Conservation (phyloP, 768 basidiomycete genomes). For the Termitomyces sp. region DNA sequence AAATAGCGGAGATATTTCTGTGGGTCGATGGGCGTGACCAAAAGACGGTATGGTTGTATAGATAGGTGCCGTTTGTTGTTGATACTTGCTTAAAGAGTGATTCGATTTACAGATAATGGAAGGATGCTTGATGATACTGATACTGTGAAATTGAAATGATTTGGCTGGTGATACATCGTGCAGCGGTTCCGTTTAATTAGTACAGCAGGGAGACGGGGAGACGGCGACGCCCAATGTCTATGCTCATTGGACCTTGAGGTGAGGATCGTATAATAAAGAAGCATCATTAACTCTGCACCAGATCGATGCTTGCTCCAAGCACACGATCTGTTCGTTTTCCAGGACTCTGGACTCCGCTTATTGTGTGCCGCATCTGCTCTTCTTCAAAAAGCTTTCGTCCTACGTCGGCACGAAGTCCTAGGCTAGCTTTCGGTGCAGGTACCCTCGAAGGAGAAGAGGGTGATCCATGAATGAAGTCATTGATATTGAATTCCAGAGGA, state of each 20-base stretch:
- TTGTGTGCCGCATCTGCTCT: conserved; percentile 48
- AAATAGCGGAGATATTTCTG: conserved; percentile 19
- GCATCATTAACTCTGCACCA: conserved; percentile 31
- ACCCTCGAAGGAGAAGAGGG: conserved; percentile 54
- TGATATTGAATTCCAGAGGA: conserved; percentile 52
- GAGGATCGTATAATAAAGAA: conserved; percentile 1
- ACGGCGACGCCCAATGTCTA: conserved; percentile 15
- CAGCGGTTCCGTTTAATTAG: conserved; percentile 32
- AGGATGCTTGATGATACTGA: conserved; percentile 14
- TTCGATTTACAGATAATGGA: conserved; percentile 15
- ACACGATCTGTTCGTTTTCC: conserved; percentile 24
- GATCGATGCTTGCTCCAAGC: conserved; percentile 40
- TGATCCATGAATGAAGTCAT: conserved; percentile 71
- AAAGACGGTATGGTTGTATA: conserved; percentile 8
- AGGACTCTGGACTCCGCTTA: conserved; percentile 20
- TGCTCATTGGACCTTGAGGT: conserved; percentile 13
- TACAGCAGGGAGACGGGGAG: conserved; percentile 29
- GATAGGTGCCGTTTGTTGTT: conserved; percentile 12
- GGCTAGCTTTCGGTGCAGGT: conserved; percentile 32
- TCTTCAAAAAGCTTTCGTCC: conserved; percentile 70
- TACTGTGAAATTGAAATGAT: conserved; percentile 12
- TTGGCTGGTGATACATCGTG: conserved; percentile 39
- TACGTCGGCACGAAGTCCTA: conserved; percentile 56
- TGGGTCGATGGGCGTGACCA: conserved; percentile 12
- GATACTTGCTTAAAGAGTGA: conserved; percentile 14